Evolutionary conservation across 2,329 filamentous ascomycete genomes (phyloP).

Genomic region (Colletotrichum incanum): DNA sequence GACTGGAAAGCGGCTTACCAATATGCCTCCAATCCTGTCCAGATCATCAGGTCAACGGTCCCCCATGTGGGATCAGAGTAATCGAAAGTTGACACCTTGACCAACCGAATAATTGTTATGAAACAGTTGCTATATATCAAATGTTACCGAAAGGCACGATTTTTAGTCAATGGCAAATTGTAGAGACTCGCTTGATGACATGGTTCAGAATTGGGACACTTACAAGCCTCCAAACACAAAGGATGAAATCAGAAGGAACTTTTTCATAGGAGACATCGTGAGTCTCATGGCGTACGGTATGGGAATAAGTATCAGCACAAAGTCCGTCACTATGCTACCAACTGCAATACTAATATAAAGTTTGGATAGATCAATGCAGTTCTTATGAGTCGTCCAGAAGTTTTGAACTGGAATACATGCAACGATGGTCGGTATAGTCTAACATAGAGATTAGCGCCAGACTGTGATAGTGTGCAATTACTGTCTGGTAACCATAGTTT

Average conservation of each 20-base stretch:
- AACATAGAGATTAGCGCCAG: background rate
- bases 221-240: slow-evolving; percentile 22
- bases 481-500: too few relatives aligned
- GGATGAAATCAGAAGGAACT: background rate
- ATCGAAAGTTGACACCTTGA: slow-evolving; percentile 32
- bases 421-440: slow-evolving; percentile 34
- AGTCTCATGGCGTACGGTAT: slow-evolving; percentile 20
- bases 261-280: slow-evolving; percentile 6
- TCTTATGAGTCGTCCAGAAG: slow-evolving; percentile 37
- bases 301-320: slow-evolving; percentile 11
- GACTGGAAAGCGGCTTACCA: background rate
- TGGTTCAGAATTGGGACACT: background rate
- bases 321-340: slow-evolving; percentile 35
- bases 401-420: slow-evolving; percentile 31
- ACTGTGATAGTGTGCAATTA: accelerated
- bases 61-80: slow-evolving; percentile 39
- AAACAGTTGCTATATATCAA: slow-evolving; percentile 29
- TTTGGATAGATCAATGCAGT: slow-evolving; percentile 34
- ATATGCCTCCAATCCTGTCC: slow-evolving; percentile 37
- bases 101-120: slow-evolving; percentile 33
- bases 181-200: accelerated
- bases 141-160: background rate
- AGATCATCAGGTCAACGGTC: slow-evolving; percentile 39
- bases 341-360: slow-evolving; percentile 38
- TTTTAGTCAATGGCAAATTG: background rate